Percentiles rank a stretch among this genome's conserved stretches.
Evolutionary conservation across 345 rosid genomes (phyloP).

Genomic region (Melaleuca alternifolia): DNA sequence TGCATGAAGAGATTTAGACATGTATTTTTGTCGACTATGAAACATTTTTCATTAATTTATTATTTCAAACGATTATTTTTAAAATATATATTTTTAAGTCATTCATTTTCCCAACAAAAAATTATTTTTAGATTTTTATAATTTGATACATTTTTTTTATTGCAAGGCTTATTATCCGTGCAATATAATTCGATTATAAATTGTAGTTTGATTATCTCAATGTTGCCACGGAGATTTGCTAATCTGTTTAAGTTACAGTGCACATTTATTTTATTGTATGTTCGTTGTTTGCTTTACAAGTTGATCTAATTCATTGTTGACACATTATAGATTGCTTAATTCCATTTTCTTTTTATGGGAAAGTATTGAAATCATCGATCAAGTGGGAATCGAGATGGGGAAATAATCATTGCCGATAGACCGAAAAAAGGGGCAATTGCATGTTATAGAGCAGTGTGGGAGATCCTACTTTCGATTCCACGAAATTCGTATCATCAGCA

Average conservation of each 20-base stretch:
- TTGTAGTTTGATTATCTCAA: not conserved
- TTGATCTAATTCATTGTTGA: not conserved
- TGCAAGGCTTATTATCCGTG: not conserved
- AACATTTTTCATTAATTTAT: no score
- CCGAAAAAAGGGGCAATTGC: not conserved
- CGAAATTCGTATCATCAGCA: not conserved
- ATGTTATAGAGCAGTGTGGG: not conserved
- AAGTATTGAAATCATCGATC: not conserved
- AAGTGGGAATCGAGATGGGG: not conserved
- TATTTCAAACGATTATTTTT: no score
- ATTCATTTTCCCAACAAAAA: not conserved
- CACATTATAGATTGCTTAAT: not conserved
- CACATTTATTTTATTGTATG: not conserved
- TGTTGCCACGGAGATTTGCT: not conserved
- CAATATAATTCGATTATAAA: not conserved
- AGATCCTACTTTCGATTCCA: not conserved
- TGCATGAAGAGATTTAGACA: no score
- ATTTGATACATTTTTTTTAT: not conserved
- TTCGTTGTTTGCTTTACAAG: not conserved
- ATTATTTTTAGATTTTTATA: not conserved
- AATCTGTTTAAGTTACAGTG: not conserved
- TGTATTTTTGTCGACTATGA: no score
- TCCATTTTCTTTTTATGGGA: not conserved
- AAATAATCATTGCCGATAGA: not conserved
- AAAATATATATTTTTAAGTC: not conserved